These are phyloP conservation scores for Suillus occidentalis DNA, from an alignment of 768 basidiomycete genomes.

Conservation along the genomic window DNA sequence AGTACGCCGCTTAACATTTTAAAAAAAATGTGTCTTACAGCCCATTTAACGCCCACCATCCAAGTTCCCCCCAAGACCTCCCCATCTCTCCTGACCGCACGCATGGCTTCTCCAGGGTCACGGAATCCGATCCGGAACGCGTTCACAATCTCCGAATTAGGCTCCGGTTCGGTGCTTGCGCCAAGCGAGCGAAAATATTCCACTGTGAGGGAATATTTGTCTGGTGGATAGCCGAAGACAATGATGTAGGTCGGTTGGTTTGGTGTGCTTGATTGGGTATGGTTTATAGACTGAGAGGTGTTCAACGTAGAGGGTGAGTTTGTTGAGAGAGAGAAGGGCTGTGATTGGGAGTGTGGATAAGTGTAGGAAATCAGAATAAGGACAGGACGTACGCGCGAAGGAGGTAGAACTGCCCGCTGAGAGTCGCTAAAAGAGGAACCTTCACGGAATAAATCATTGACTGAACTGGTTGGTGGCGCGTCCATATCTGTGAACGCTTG, in stretches of 20 bases:
- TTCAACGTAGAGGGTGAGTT: slow-evolving; percentile 13
- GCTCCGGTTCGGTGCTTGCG: slow-evolving; percentile 65
- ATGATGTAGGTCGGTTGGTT: slow-evolving; percentile 60
- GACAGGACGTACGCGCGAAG: slow-evolving; percentile 20
- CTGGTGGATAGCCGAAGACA: slow-evolving; percentile 87
- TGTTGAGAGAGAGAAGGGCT: slow-evolving; percentile 27
- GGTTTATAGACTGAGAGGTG: slow-evolving; percentile 18
- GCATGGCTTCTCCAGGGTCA: slow-evolving; percentile 69
- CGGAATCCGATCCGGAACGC: slow-evolving; percentile 80
- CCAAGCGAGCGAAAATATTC: slow-evolving; percentile 79
- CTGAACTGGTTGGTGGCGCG: slow-evolving; percentile 74
- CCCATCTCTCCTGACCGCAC: slow-evolving; percentile 82
- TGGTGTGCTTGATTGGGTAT: slow-evolving; percentile 28
- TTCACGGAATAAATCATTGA: slow-evolving; percentile 73
- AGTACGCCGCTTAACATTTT: background rate
- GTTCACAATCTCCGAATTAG: slow-evolving; percentile 67
- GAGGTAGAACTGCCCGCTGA: slow-evolving; percentile 14
- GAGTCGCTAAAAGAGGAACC: slow-evolving; percentile 30
- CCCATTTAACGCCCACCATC: slow-evolving; percentile 89
- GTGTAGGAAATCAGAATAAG: background rate
- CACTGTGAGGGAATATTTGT: slow-evolving; percentile 68
- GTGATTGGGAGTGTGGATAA: background rate
- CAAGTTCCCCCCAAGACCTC: slow-evolving; percentile 71
- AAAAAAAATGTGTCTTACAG: slow-evolving; percentile 45
- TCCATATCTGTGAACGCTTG: slow-evolving; percentile 73